Evolutionary conservation across 495 filamentous ascomycete species (phyloP).

Genomic region (Oidiodendron maius): DNA sequence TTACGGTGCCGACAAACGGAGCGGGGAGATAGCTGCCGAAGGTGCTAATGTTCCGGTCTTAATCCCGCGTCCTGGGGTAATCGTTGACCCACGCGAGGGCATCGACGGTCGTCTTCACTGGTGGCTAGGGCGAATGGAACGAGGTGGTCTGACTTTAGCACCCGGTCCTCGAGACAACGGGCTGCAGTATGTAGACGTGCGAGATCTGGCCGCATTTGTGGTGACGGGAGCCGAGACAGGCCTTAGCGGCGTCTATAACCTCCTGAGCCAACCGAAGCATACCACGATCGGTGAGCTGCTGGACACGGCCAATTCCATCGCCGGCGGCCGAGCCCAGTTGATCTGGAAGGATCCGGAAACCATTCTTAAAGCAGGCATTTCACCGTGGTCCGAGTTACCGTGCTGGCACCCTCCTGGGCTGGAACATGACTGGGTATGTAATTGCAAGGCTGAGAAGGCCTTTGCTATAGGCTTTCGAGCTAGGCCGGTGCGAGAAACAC

Average conservation of each 20-base stretch:
- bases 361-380: background rate
- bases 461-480: too few species aligned
- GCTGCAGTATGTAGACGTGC: constrained; percentile 4
- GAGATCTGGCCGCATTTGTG: background rate
- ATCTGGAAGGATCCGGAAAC: background rate
- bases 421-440: background rate
- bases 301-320: background rate
- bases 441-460: background rate
- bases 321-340: background rate
- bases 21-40: too few species aligned
- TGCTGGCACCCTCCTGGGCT: background rate
- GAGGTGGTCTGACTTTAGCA: background rate
- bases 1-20: too few species aligned
- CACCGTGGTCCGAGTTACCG: background rate
- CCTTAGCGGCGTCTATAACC: background rate
- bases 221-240: background rate
- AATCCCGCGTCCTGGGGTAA: too few species aligned
- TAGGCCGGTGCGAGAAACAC: too few species aligned
- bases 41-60: too few species aligned
- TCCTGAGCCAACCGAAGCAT: background rate
- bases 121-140: background rate
- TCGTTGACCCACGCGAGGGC: too few species aligned
- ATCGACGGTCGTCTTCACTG: background rate
- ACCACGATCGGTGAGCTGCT: constrained; percentile 1
- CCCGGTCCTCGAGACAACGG: constrained; percentile 1